Evolutionary conservation across 192 early-diverging fungal species (phyloP), one percentile per base, ranked within the genome.

Genomic region (Gonapodya prolifera): DNA sequence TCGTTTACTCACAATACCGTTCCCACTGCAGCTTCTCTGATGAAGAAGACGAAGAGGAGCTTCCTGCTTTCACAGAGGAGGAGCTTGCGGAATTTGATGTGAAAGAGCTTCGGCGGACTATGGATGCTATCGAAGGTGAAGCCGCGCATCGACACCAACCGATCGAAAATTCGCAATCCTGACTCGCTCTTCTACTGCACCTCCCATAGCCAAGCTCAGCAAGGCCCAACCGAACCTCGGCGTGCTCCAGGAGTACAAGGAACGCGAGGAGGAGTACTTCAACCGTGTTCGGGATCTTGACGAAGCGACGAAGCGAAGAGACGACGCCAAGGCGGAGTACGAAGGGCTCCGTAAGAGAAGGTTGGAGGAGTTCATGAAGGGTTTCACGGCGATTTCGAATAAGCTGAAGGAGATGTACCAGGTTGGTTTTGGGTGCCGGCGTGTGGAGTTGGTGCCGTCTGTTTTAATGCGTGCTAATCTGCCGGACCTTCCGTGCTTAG

Each of bases 391-490:
- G 16, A 98, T 99, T 35, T 98, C 98, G 23, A 87, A 91, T 79
- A 92, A 95, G 81, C 85, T 99, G 34, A 99, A 99, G 85, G 98
- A 99, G 83, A 99, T 99, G 96, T 98, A 99, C 84, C 96, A 98
- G 86, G 91, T 92, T 76, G 35, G 74, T 31, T 34, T n/a, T n/a
- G 33, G 16, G 16, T 34, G 30, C 69, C 81, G 28, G 18, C 75
- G n/a, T n/a, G n/a, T n/a, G n/a, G n/a, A n/a, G n/a, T n/a, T n/a
- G n/a, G n/a, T n/a, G n/a, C n/a, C n/a, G n/a, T n/a, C n/a, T n/a
- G n/a, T n/a, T n/a, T n/a, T n/a, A n/a, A n/a, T n/a, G n/a, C n/a
- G n/a, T n/a, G n/a, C n/a, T n/a, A n/a, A n/a, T n/a, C n/a, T n/a
- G n/a, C n/a, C n/a, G n/a, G n/a, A n/a, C n/a, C n/a, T 30, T 61